phyloP scores from a whole-genome alignment of 2,329 filamentous ascomycete genomes.

The Penicillium sp. region DNA sequence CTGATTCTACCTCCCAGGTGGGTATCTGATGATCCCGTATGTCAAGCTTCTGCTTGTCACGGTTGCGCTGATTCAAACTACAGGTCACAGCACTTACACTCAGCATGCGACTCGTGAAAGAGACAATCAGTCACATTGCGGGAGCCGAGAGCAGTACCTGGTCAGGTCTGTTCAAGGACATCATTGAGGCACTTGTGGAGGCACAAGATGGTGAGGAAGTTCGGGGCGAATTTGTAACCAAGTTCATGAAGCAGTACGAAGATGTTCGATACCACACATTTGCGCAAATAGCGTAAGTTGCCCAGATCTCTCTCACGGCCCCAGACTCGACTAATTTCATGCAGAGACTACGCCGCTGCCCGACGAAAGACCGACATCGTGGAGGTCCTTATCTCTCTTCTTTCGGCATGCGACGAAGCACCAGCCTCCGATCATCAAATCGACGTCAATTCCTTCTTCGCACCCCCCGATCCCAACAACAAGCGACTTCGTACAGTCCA shows the following conservation, averaged over 20 bases:
- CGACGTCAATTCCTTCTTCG: slow-evolving; percentile 32
- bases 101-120: slow-evolving; percentile 77
- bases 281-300: slow-evolving; percentile 61
- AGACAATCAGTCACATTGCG: slow-evolving; percentile 60
- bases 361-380: slow-evolving; percentile 25
- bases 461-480: slow-evolving; percentile 55
- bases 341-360: slow-evolving; percentile 31
- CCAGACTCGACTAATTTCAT: slow-evolving; percentile 3
- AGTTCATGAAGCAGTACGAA: slow-evolving; percentile 72
- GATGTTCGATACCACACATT: slow-evolving; percentile 83
- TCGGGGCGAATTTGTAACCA: slow-evolving; percentile 67
- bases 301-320: background rate
- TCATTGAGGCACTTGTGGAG: slow-evolving; percentile 59
- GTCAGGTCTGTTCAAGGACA: slow-evolving; percentile 60
- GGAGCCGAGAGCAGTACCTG: slow-evolving; percentile 63
- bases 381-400: slow-evolving; percentile 34
- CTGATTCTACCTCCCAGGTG: slow-evolving; percentile 53
- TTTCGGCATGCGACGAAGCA: slow-evolving; percentile 57
- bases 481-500: slow-evolving; percentile 61
- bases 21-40: slow-evolving; percentile 7
- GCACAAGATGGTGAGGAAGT: slow-evolving; percentile 53
- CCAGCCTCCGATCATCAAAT: slow-evolving; percentile 43
- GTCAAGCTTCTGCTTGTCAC: background rate
- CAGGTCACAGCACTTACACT: slow-evolving; percentile 67
- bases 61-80: slow-evolving; percentile 9